Evolutionary conservation across 1,284 basidiomycete species (phyloP).

Genomic region (Abortiporus biennis): DNA sequence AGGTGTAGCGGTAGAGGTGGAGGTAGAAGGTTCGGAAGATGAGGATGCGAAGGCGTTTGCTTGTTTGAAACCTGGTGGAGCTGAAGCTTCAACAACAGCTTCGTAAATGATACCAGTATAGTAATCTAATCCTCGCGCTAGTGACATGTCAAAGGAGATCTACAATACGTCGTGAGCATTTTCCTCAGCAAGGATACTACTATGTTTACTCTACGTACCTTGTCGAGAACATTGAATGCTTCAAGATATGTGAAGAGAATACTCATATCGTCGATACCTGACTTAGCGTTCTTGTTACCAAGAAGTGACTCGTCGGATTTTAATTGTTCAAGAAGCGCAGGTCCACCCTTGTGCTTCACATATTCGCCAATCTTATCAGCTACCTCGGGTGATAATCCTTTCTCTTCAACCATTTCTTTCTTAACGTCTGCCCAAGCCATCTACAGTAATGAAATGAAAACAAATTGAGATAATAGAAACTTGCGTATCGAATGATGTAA

Average conservation of each 20-base stretch:
- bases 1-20: constrained; percentile 22
- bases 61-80: constrained; percentile 74
- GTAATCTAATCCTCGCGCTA: constrained; percentile 96
- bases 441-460: constrained; percentile 29
- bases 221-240: constrained; percentile 78
- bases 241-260: constrained; percentile 82
- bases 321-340: constrained; percentile 75
- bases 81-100: constrained; percentile 89
- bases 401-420: constrained; percentile 95
- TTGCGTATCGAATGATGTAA: background rate
- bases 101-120: constrained; percentile 99
- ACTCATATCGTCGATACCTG: constrained; percentile 89
- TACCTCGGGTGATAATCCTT: constrained; percentile 78
- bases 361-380: constrained; percentile 97
- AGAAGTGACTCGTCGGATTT: constrained; percentile 62
- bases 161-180: constrained; percentile 22
- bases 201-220: constrained; percentile 34
- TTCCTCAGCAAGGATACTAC: background rate
- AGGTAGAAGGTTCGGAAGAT: constrained; percentile 24
- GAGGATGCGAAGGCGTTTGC: constrained; percentile 44
- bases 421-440: constrained; percentile 89
- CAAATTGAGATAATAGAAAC: background rate
- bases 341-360: constrained; percentile 89
- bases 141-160: constrained; percentile 95
- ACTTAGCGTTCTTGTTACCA: constrained; percentile 71